These are phyloP conservation scores for Talaromyces liani DNA, from an alignment of 495 filamentous ascomycete genomes.

Conservation along the genomic window DNA sequence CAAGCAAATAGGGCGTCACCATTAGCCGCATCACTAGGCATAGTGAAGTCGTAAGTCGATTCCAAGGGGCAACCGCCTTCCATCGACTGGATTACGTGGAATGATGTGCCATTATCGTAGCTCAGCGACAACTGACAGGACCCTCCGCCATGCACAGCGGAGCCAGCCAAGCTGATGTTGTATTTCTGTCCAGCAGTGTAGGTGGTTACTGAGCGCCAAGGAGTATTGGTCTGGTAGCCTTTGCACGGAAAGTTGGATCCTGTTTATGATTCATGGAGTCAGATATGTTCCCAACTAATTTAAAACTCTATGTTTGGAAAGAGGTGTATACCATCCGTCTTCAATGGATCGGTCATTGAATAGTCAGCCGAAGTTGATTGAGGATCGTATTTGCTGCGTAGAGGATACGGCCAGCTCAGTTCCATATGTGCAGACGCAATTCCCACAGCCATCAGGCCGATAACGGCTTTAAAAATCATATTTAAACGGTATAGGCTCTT, in stretches of 20 bases:
- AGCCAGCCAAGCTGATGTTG: constrained; percentile 50
- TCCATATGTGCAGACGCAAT: constrained; percentile 12
- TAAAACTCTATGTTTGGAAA: not conserved
- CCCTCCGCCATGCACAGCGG: constrained; percentile 40
- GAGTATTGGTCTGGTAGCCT: constrained; percentile 31
- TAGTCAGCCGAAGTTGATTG: constrained; percentile 8
- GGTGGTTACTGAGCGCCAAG: constrained; percentile 10
- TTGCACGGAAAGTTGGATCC: constrained; percentile 69
- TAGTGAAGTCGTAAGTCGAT: constrained; percentile 49
- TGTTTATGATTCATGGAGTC: not conserved
- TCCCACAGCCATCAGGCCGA: not conserved
- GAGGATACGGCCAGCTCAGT: constrained; percentile 13
- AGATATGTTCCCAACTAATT: not conserved
- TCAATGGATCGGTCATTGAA: constrained; percentile 9
- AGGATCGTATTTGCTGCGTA: constrained; percentile 12
- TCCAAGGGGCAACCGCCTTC: constrained; percentile 33
- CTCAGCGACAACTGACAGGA: constrained; percentile 39
- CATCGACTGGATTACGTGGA: constrained; percentile 31
- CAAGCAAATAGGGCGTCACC: constrained; percentile 48
- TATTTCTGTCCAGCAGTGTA: constrained; percentile 44
- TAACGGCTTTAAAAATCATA: constrained; percentile 3
- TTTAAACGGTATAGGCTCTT: not conserved
- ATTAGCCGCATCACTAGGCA: constrained; percentile 53
- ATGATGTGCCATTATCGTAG: constrained; percentile 26
- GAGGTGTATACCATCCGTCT: not conserved